Base-by-base conservation (phyloP, 495 filamentous ascomycete genomes). In the Tuber brumale region DNA sequence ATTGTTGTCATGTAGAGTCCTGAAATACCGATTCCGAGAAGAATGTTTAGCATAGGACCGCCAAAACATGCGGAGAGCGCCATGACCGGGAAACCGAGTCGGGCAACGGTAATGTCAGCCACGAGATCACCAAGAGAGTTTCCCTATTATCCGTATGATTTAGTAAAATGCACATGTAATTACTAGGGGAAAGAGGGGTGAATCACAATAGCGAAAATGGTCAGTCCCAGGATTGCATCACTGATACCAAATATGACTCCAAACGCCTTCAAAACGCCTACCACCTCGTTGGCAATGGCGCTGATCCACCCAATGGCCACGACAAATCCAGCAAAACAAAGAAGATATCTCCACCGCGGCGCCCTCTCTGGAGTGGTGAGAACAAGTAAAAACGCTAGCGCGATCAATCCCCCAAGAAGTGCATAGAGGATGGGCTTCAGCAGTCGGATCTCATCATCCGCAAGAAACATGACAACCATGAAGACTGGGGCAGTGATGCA, bases 71-170 rank as follows among this genome's bases (percentile, higher is more conserved):
- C 96, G 1, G 90, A 90, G 79, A 99, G 87, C 12, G 96, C 96
- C 96, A 99, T 99, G 66, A 98, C 94, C 0, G 96, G 96, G 84
- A 94, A 97, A 1, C 96, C 95, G 0, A 98, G 88, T 21, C 92
- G 87, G 16, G 96, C 96, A 48, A 99, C 92, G 0, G 96, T 99
- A 74, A 97, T 90, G 79, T 99, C 93, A 10, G 96, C 94, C 6
- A 99, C 94, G 1, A 99, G 86, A 81, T 99, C 96, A 18, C 96
- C 95, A 10, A 98, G 86, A 3, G 93, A 97, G 81, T 97, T 99
- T 19, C 96, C 95, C 77, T 78, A 37, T 19, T 77, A 42, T 74
- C 48, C 70, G 45, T 27, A 39, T 35, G 21, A 16, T 14, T 37
- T 12, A 27, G 73, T 10, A n/a, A 37, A 12, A 16, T 39, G 21